Evolutionary conservation across 495 filamentous ascomycete genomes (phyloP), one percentile per base, ranked within the genome.

Genomic region (Saxophila tyrrhenica): DNA sequence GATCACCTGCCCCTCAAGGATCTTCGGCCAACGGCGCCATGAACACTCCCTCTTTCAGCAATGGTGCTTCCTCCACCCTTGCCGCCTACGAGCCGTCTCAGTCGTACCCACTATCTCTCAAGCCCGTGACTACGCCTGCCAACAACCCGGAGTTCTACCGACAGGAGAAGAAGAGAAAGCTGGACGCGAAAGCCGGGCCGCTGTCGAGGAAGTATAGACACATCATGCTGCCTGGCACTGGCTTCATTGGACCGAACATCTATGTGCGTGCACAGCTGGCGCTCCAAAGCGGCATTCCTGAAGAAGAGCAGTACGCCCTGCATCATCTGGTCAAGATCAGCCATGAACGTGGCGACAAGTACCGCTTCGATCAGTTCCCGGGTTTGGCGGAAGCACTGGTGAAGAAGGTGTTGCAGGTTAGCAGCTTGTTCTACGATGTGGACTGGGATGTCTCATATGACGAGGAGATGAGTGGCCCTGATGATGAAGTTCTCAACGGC

Each of bases 311-410:
- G 23, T 97, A 89, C 66, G 89, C 87, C 0, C 70, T 97, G 17
- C 87, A 89, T 54, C 91, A 96, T 64, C 72, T 99, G 13, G 90
- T 97, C 54, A 92, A 95, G 65, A 95, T 95, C 17, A 95, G 90
- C 0, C 89, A 86, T 52, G 90, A 96, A 66, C 78, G 87, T 25
- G 91, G 90, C 25, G 94, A 97, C 64, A 95, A 95, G 64, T 95
- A 94, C 68, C 85, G 86, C 57, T 95, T 95, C 54, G 90, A 95
- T 54, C 81, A 83, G 2, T 96, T 95, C 62, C 82, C 85, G n/a
- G 81, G 88, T 29, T 74, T 99, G 35, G 87, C 87, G 1, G 92
- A 97, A 64, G 85, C 85, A 13, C 74, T 99, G 22, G 84, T 95
- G 59, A 83, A 86, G 59, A 91, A 89, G 63, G 79, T 85, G 3